Evolutionary conservation across 208 protist genomes (phyloP), one percentile per base, ranked within the genome.

Genomic region (Trypanosoma boissoni): DNA sequence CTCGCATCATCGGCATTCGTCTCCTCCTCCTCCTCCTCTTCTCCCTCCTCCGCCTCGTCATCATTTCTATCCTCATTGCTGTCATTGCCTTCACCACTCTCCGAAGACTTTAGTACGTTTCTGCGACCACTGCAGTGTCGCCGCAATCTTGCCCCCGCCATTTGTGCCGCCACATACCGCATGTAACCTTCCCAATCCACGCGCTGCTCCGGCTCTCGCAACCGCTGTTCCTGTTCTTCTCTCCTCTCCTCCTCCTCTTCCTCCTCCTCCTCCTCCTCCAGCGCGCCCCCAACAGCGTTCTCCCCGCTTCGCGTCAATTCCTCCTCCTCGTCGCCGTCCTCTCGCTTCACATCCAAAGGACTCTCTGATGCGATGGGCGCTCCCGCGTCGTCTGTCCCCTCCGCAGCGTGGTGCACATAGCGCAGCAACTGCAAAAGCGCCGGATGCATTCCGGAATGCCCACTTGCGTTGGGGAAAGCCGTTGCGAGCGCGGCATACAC

Each of bases 401-500:
- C n/a, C n/a, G n/a, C n/a, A n/a, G n/a, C n/a, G n/a, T n/a, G n/a
- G 34, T 39, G 34, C 8, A 16, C 8, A 39, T 39, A 39, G 12
- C 34, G 34, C 34, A 39, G 12, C 6, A 39, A 12, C 34, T 12
- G 6, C 34, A 39, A 39, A 6, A 39, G 12, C 8, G 34, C 12
- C 34, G 34, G 34, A 39, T 39, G 34, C 34, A 39, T 39, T 16
- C 34, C 34, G 6, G 34, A 39, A 39, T 12, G 34, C 34, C 6
- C 6, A 39, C 34, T 12, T 39, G 8, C 34, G 8, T 39, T 39
- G 8, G 53, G 36, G 36, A 60, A 52, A 20, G 32, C 39, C 26
- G 53, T 49, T 41, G 59, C 27, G 24, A 68, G 62, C 18, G 53
- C 21, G 0, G 53, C 54, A 32, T 68, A 68, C 27, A 48, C 50